A percentile compares a stretch with the other conserved stretches of the same genome.
These are phyloP conservation scores for Cutaneotrichosporon curvatum DNA, from an alignment of 1,284 basidiomycete species.

Conservation along the genomic window DNA sequence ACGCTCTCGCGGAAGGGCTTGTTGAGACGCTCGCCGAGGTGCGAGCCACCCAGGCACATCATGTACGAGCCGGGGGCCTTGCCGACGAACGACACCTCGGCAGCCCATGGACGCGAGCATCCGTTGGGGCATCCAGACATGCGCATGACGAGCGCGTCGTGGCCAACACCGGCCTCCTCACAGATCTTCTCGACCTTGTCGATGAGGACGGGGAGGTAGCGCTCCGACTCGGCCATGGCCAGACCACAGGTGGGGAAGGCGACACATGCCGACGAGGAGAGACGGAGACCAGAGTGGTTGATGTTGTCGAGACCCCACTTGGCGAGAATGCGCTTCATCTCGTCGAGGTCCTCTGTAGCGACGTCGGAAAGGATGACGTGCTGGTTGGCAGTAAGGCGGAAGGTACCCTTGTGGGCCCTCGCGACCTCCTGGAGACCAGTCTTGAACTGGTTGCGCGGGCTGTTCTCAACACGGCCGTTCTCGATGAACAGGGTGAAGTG, in stretches of 20 bases:
- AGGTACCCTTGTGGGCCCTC: conserved; percentile 84
- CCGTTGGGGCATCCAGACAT: conserved; percentile 95
- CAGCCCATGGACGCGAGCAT: conserved; percentile 89
- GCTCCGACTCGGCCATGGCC: conserved; percentile 91
- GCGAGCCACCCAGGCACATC: conserved; percentile 95
- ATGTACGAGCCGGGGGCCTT: conserved; percentile 90
- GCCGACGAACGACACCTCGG: conserved; percentile 93
- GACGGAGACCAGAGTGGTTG: conserved; percentile 67
- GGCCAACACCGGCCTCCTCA: conserved; percentile 83
- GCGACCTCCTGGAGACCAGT: conserved; percentile 87
- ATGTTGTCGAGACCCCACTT: conserved; percentile 91
- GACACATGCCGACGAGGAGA: conserved; percentile 89
- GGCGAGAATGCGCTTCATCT: conserved; percentile 71
- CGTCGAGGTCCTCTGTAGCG: conserved; percentile 60
- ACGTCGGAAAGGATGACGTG: conserved; percentile 87
- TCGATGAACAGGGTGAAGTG: conserved; percentile 95
- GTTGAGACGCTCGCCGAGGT: conserved; percentile 85
- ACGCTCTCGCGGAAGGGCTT: conserved; percentile 74
- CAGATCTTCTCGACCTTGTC: conserved; percentile 94
- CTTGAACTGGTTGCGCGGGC: conserved; percentile 85
- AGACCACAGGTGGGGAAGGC: conserved; percentile 95
- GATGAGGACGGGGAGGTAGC: conserved; percentile 89
- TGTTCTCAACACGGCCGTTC: conserved; percentile 94
- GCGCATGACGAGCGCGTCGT: conserved; percentile 93
- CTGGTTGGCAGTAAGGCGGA: conserved; percentile 92